Percentiles rank a stretch among this genome's conserved stretches.
Evolutionary conservation across 2,329 filamentous ascomycete genomes (phyloP).

Genomic region (Pseudogymnoascus sp.): DNA sequence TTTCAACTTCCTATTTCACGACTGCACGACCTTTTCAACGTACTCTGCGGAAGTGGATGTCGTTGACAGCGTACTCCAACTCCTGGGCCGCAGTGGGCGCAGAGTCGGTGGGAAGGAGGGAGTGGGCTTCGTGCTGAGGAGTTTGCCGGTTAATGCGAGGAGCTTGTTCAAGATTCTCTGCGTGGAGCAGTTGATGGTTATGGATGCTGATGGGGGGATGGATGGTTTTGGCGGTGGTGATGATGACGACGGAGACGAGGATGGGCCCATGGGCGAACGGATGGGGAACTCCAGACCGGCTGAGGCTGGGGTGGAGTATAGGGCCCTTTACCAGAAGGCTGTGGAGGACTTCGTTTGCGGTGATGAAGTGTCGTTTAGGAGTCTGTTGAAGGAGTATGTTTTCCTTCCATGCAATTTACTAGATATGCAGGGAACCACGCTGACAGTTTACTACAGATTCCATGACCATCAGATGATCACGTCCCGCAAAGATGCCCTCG

Average conservation of each 20-base stretch:
- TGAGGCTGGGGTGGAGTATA: slow-evolving; percentile 71
- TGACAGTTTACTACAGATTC: slow-evolving; percentile 49
- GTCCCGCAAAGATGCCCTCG: slow-evolving; percentile 74
- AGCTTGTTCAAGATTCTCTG: slow-evolving; percentile 80
- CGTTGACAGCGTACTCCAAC: slow-evolving; percentile 82
- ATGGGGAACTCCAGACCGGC: slow-evolving; percentile 12
- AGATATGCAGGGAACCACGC: slow-evolving; percentile 8
- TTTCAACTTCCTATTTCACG: slow-evolving; percentile 85
- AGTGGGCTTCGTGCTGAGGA: slow-evolving; percentile 82
- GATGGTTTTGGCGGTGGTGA: slow-evolving; percentile 39
- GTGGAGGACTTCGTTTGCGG: slow-evolving; percentile 96
- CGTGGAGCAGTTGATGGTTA: slow-evolving; percentile 68
- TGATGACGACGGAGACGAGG: slow-evolving; percentile 33
- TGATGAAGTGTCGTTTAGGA: slow-evolving; percentile 91
- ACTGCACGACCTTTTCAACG: slow-evolving; percentile 80
- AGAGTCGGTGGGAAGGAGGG: slow-evolving; percentile 84
- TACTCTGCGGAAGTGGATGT: slow-evolving; percentile 69
- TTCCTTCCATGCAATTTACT: background rate
- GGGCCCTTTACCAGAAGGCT: slow-evolving; percentile 87
- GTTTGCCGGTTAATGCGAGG: slow-evolving; percentile 84
- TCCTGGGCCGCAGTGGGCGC: slow-evolving; percentile 72
- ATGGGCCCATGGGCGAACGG: slow-evolving; percentile 17
- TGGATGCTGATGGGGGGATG: slow-evolving; percentile 47
- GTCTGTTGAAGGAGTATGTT: slow-evolving; percentile 78
- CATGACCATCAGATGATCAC: slow-evolving; percentile 98